Evolutionary conservation across 805 yeast genomes (phyloP), one percentile per base, ranked within the genome.

Genomic region (Teunomyces barrocoloradensis): DNA sequence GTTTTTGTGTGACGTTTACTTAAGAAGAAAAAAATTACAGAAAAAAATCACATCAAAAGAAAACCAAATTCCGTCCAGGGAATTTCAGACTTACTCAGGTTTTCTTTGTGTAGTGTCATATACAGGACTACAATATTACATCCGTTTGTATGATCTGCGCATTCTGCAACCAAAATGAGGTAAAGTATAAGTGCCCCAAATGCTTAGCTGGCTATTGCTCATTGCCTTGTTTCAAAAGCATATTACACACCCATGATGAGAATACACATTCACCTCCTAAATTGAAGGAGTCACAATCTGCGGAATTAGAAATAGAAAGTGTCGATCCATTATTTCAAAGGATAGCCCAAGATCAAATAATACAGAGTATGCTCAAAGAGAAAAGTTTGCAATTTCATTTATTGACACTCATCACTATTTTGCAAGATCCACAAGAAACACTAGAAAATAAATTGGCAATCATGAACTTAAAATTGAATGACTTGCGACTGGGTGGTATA

Each of bases 361-460:
- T 87, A 20, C 61, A 61, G 48, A 60, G 69, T 3, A 66, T 81
- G 51, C 67, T 88, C 15, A 57, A 63, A 28, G 79, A 76, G 46
- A 79, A 81, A 11, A 66, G 84, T 1, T 67, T 88, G 5, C 81
- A 77, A 48, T 66, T 75, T 37, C 90, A 87, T 58, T 63, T 88
- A 4, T 53, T 66, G 18, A 62, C 77, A 0, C 59, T 88, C 0
- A 57, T 75, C 13, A 71, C 73, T 45, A 73, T 86, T 1, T 58
- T 80, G 12, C 61, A 64, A 28, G 81, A 84, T 49, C 69, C 78
- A 1, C 54, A 43, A 43, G 65, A 68, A 18, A 72, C 74, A 15
- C 49, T 62, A 7, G 89, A 84, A 20, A 82, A 83, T 17, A 64
- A 87, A 30, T 53, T 68, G 20, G 84, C 78, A 21, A 74, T 85